Percentiles rank a stretch among this genome's conserved stretches.
These are phyloP conservation scores for Globisporangium cylindrosporum DNA, from an alignment of 352 stramenopile species.

Conservation along the genomic window DNA sequence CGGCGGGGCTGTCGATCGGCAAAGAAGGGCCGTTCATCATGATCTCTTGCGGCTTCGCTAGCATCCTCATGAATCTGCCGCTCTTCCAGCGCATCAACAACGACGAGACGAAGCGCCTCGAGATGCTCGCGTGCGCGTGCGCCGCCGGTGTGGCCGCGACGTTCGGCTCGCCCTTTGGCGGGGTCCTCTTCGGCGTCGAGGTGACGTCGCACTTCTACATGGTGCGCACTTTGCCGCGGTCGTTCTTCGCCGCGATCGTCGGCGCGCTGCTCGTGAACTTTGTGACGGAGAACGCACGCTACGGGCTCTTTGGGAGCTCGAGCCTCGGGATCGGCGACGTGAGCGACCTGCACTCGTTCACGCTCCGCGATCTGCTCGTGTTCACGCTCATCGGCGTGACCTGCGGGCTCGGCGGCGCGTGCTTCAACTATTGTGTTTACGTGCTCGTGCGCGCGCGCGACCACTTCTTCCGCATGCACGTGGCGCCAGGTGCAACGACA, in stretches of 20 bases:
- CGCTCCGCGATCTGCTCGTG: slow-evolving; percentile 47
- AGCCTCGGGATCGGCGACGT: slow-evolving; percentile 57
- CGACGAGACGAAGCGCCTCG: slow-evolving; percentile 73
- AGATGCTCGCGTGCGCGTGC: slow-evolving; percentile 82
- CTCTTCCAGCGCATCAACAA: slow-evolving; percentile 71
- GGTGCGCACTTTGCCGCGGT: slow-evolving; percentile 70
- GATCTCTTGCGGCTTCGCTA: slow-evolving; percentile 83
- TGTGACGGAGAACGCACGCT: slow-evolving; percentile 53
- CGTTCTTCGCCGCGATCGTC: slow-evolving; percentile 82
- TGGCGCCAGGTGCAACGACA: slow-evolving; percentile 7
- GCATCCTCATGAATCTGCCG: slow-evolving; percentile 68
- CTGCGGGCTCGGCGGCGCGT: slow-evolving; percentile 61
- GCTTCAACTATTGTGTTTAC: slow-evolving; percentile 72
- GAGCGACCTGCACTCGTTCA: slow-evolving; percentile 44
- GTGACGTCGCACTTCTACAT: slow-evolving; percentile 86
- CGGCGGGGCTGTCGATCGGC: slow-evolving; percentile 71
- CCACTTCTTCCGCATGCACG: slow-evolving; percentile 31
- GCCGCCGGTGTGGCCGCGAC: slow-evolving; percentile 83
- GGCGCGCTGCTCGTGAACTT: slow-evolving; percentile 65
- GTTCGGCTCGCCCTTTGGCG: slow-evolving; percentile 82
- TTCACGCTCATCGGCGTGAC: slow-evolving; percentile 67
- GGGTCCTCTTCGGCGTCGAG: slow-evolving; percentile 84
- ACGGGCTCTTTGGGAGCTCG: slow-evolving; percentile 73
- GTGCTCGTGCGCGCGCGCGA: slow-evolving; percentile 62
- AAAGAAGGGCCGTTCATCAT: slow-evolving; percentile 89